Base-by-base conservation (phyloP, 306 rosid species). In the Malus fusca region DNA sequence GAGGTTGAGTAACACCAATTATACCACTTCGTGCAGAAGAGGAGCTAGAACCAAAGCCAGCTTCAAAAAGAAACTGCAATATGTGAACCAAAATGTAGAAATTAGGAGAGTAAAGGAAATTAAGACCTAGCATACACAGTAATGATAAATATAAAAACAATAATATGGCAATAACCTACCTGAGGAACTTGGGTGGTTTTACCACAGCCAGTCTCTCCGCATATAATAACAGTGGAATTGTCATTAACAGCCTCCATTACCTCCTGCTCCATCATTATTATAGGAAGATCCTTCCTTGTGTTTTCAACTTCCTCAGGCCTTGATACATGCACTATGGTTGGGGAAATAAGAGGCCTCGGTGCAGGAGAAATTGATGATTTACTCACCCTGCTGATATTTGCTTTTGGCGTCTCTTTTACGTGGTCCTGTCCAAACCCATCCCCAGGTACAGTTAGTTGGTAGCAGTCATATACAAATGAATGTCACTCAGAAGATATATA, bases 161-260 rank as follows among this genome's bases (percentile, higher is more conserved):
- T 31, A 66, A 66, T 33, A 35, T 65, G 8, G 40, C 4, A 66
- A 66, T 19, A 73, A 73, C 89, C 80, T 68, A 90, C 96, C 86
- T 93, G 98, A 69, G 98, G 97, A 85, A 93, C 98, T 89, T 93
- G 98, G 71, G 98, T 93, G 43, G 97, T 93, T 93, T 93, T 93
- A 80, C 98, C 98, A 88, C 98, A 93, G 69, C 98, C 96, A 81
- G 98, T 93, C 80, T 93, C 97, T 89, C 98, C 98, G 42, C 98
- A 93, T 80, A 93, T 78, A 81, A 93, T 94, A 65, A 94, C 91
- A 83, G 77, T 85, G n/a, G 92, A 82, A 76, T 84, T 74, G 28
- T 91, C 85, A 86, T 81, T 88, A 64, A 94, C 77, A 72, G 98
- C 97, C 87, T 94, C 97, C 98, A 91, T 91, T 62, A 94, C 92